Evolutionary conservation across 768 basidiomycete species (phyloP), one percentile per base, ranked within the genome.

Genomic region (Fibroporia radiculosa): DNA sequence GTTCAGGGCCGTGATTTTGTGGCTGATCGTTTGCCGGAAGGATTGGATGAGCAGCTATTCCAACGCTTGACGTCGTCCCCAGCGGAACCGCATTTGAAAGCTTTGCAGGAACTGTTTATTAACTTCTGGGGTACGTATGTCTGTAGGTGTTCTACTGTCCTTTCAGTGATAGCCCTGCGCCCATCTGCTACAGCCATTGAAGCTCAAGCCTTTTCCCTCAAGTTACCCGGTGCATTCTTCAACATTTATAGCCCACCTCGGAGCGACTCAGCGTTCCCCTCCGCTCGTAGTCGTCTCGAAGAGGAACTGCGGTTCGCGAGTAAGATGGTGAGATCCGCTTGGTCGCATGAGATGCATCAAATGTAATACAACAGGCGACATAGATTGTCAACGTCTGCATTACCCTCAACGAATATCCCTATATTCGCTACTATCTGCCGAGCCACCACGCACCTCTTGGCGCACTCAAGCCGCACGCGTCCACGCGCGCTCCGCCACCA

Each of bases 361-460:
- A 19, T 18, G 22, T 19, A 20, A 23, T 20, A 4, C 12, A 23
- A 6, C 20, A 14, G 20, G 3, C 8, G n/a, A 13, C 25, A 19
- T 56, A 86, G 93, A 83, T 99, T 51, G 63, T 90, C 22, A 96
- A 97, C 55, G 65, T 93, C 3, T 90, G 93, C 62, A 84, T 96
- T 13, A 79, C 89, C 0, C 65, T 98, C 23, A 85, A 91, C 56
- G 96, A 99, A 61, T 89, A 83, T 56, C 96, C 96, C 0, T 84
- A 78, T 60, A 83, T 98, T 52, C 84, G 95, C 25, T 98, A 95
- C 66, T 97, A 96, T 61, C 66, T 87, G 42, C 91, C 95, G 4
- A 67, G 79, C 11, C 76, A 85, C 50, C 91, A 93, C 56, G 71
- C 72, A 2, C 93, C 93, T 1, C 72, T 97, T 12, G 91, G 92